phyloP scores from a whole-genome alignment of 257 asterid species.

The Linderniella brevidens region DNA sequence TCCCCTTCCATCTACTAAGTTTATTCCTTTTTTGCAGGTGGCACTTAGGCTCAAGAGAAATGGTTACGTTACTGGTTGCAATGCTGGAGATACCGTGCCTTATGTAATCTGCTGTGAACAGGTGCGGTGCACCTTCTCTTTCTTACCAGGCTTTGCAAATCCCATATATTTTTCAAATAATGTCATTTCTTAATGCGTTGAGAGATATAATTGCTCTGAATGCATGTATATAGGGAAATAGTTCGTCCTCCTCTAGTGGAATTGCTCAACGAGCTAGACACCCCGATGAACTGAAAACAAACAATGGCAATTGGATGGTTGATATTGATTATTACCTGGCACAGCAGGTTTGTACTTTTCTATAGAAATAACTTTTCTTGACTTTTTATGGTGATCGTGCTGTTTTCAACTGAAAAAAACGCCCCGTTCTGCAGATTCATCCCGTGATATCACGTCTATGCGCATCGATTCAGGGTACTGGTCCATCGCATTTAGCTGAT shows the following conservation, averaged over 20 bases:
- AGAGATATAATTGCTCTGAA: not conserved
- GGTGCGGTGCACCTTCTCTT: conserved; percentile 19
- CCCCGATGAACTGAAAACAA: conserved; percentile 82
- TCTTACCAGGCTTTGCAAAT: conserved; percentile 8
- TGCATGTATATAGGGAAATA: conserved; percentile 40
- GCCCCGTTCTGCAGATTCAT: conserved; percentile 59
- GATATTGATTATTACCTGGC: conserved; percentile 96
- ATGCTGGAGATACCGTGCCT: conserved; percentile 95
- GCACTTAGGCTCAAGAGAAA: conserved; percentile 82
- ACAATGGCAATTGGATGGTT: conserved; percentile 65
- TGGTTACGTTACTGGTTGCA: conserved; percentile 82
- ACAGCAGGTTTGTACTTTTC: conserved; percentile 50
- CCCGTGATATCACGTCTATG: conserved; percentile 96
- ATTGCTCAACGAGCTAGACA: conserved; percentile 98
- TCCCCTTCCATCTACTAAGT: conserved; percentile 9
- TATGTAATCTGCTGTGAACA: conserved; percentile 87
- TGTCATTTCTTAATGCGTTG: conserved; percentile 3
- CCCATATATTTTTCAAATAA: not conserved
- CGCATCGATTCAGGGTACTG: conserved; percentile 93
- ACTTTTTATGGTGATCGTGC: conserved; percentile 7
- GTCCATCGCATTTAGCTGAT: conserved; percentile 95
- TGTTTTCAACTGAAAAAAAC: conserved; percentile 12
- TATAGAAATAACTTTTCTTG: conserved; percentile 9
- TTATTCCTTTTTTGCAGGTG: conserved; percentile 32
- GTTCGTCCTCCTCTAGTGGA: conserved; percentile 49